These are phyloP conservation scores for Phragmites australis DNA, from an alignment of 176 grass and related monocot genomes.

Conservation along the genomic window DNA sequence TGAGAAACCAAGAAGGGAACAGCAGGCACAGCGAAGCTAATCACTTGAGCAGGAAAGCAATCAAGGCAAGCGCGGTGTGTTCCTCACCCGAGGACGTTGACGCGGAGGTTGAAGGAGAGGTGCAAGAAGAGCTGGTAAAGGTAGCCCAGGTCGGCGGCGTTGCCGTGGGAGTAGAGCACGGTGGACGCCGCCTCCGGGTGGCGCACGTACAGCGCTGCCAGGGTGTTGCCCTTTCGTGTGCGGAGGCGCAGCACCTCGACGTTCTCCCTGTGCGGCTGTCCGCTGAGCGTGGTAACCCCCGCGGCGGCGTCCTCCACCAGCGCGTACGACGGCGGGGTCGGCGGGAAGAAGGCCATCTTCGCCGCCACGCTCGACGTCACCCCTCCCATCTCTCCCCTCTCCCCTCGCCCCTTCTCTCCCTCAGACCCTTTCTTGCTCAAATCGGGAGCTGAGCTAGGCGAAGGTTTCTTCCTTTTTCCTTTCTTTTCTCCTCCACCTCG, in stretches of 20 bases:
- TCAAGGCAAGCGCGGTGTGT: not conserved
- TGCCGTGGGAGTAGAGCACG: constrained; percentile 87
- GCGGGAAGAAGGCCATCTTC: constrained; percentile 97
- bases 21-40: not conserved
- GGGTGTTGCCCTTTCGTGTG: constrained; percentile 57
- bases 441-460: constrained; percentile 17
- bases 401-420: not conserved
- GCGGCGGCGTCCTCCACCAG: constrained; percentile 54
- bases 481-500: constrained; percentile 8
- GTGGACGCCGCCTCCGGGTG: constrained; percentile 74
- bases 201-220: constrained; percentile 77
- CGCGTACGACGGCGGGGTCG: constrained; percentile 80
- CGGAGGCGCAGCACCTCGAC: constrained; percentile 77
- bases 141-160: constrained; percentile 89
- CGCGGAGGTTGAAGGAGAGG: constrained; percentile 86
- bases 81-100: constrained; percentile 77
- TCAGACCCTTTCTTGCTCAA: not conserved
- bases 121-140: constrained; percentile 92
- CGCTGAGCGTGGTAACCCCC: constrained; percentile 63
- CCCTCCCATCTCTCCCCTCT: constrained; percentile 58
- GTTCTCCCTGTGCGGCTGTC: constrained; percentile 77
- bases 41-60: not conserved
- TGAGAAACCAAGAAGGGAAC: not conserved
- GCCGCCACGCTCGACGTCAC: constrained; percentile 93
- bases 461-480: not conserved